Evolutionary conservation across 2,329 filamentous ascomycete genomes (phyloP), one percentile per base, ranked within the genome.

Genomic region (Amauroascus niger): DNA sequence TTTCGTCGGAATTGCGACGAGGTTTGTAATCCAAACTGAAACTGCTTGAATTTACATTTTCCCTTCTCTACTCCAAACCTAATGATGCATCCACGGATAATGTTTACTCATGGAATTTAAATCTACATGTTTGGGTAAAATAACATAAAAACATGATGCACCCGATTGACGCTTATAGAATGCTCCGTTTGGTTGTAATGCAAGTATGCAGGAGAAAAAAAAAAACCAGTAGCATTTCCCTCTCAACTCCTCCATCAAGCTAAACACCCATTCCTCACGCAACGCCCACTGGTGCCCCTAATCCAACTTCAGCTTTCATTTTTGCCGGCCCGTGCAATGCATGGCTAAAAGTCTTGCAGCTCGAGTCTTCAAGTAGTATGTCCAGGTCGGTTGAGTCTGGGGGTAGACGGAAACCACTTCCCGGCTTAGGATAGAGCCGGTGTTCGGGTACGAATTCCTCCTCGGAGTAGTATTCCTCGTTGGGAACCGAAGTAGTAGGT

Each of bases 361-460:
- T 62, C 39, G 77, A 75, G 48, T 81, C 78, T 59, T 85, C 82
- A 6, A 81, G 76, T 22, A 86, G 65, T 71, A 82, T 83, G 54
- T 80, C 74, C 37, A 82, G 60, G 62, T 85, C 81, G 24, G 80
- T 76, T 16, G 73, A 73, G 58, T 83, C 79, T 0, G 76, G 74
- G 6, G 77, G 74, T 18, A 84, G 63, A 22, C 73, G 76, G 26
- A 86, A 70, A 1, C 83, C 82, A 52, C 82, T 76, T 1, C 82
- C 83, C 6, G 82, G 72, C 57, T 77, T 77, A 0, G 82, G 82
- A 59, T 85, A 85, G 41, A 82, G 74, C 26, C 79, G 76, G 61
- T 82, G 80, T 44, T 78, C 77, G 33, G 73, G 70, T 45, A 80
- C 76, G 56, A 77, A 67, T 44, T 74, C 74, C 44, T 71, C 69